These are phyloP conservation scores for Hymenotorrendiella dingleyae DNA, from an alignment of 2,329 filamentous ascomycete genomes.

Conservation along the genomic window DNA sequence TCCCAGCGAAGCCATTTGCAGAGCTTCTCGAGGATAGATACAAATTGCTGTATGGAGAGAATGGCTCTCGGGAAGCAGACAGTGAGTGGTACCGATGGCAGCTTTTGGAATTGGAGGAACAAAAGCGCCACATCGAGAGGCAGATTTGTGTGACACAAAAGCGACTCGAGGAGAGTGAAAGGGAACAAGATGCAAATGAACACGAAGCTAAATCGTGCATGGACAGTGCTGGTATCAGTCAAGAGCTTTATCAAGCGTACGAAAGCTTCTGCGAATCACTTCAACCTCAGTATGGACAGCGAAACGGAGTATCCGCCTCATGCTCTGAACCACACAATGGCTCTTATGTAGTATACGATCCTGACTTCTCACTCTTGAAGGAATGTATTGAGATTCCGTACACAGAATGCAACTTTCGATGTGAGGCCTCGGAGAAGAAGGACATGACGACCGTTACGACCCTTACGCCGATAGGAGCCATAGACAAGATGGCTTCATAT, in stretches of 20 bases:
- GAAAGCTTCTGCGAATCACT: constrained; percentile 6
- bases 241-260: constrained; percentile 7
- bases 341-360: constrained; percentile 1
- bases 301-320: constrained; percentile 5
- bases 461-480: constrained; percentile 3
- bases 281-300: constrained; percentile 6
- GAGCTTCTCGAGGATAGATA: background rate
- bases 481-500: background rate
- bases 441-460: too few relatives aligned
- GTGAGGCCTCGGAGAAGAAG: constrained; percentile 4
- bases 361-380: constrained; percentile 2
- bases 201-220: background rate
- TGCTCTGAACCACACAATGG: background rate
- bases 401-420: constrained; percentile 3
- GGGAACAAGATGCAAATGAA: background rate
- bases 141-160: background rate
- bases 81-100: background rate
- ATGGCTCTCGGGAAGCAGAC: background rate
- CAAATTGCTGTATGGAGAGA: background rate
- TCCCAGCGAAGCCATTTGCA: background rate
- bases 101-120: background rate
- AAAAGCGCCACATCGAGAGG: background rate
- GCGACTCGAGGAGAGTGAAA: background rate
- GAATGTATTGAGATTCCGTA: constrained; percentile 3
- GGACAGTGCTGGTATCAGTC: background rate